Evolutionary conservation across 129 eudicot genomes (phyloP).

Genomic region (Chrysanthemum seticuspe): DNA sequence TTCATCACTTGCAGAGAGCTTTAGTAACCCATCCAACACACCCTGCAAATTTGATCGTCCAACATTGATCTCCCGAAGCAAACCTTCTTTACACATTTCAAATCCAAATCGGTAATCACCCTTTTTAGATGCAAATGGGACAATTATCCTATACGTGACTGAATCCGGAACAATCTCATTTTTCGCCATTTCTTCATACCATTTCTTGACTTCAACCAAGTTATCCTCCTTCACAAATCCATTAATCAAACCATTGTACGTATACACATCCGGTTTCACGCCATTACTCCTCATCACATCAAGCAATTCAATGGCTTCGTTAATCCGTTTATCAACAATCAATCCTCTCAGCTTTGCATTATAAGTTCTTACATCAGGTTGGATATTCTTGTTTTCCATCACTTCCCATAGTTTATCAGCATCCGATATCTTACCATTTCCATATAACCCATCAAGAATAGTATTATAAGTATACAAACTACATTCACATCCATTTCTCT

Average conservation of each 20-base stretch:
- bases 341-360: slow-evolving; percentile 48
- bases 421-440: slow-evolving; percentile 18
- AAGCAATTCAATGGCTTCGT: slow-evolving; percentile 46
- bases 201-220: slow-evolving; percentile 42
- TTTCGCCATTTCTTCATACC: slow-evolving; percentile 39
- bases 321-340: slow-evolving; percentile 26
- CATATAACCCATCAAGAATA: slow-evolving; percentile 38
- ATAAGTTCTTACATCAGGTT: slow-evolving; percentile 43
- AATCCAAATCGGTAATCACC: slow-evolving; percentile 40
- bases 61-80: slow-evolving; percentile 16
- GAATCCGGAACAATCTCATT: slow-evolving; percentile 38
- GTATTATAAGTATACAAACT: slow-evolving; percentile 42
- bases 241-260: slow-evolving; percentile 46
- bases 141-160: slow-evolving; percentile 34
- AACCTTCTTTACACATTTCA: slow-evolving; percentile 42
- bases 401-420: slow-evolving; percentile 51
- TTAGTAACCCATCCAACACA: slow-evolving; percentile 49
- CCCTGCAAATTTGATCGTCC: slow-evolving; percentile 31
- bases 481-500: slow-evolving; percentile 36
- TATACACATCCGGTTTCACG: slow-evolving; percentile 40
- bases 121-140: slow-evolving; percentile 41
- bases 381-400: slow-evolving; percentile 44
- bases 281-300: slow-evolving; percentile 40
- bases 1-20: slow-evolving; percentile 41
- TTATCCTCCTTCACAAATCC: slow-evolving; percentile 40